Percentiles rank a stretch among this genome's conserved stretches.
phyloP scores from a whole-genome alignment of 108 stramenopile genomes.

The Craspedostauros australis region DNA sequence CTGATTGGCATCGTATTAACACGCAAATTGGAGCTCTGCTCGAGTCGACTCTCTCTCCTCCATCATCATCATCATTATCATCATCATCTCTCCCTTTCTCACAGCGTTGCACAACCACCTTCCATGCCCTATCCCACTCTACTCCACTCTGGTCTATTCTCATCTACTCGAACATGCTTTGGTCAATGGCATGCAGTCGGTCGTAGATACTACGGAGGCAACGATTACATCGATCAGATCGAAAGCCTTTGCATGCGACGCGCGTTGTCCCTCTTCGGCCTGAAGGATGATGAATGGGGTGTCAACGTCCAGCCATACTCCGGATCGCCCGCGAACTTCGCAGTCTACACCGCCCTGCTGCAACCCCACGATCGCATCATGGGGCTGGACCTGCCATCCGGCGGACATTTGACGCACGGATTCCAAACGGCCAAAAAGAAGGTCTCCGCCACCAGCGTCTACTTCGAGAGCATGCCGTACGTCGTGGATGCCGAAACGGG shows the following conservation, averaged over 20 bases:
- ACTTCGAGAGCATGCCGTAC: constrained; percentile 99
- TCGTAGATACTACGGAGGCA: constrained; percentile 98
- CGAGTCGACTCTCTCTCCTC: too few relatives aligned
- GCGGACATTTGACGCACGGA: constrained; percentile 98
- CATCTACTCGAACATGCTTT: neutral
- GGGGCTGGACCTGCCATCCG: constrained; percentile 98
- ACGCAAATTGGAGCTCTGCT: too few relatives aligned
- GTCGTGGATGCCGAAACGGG: constrained; percentile 92
- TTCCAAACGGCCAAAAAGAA: constrained; percentile 96
- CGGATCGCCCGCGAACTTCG: constrained; percentile 99
- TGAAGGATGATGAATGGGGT: constrained; percentile 90
- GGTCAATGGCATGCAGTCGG: constrained; percentile 50
- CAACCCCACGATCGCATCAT: constrained; percentile 99
- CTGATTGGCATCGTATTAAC: neutral
- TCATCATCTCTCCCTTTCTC: constrained; percentile 1
- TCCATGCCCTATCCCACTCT: too few relatives aligned
- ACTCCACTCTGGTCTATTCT: neutral
- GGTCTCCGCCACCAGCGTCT: constrained; percentile 97
- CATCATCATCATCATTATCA: too few relatives aligned
- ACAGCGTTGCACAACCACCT: neutral
- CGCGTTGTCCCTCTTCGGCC: constrained; percentile 84
- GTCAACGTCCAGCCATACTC: constrained; percentile 97
- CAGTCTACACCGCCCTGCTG: constrained; percentile 94
- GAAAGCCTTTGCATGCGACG: constrained; percentile 92
- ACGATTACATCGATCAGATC: constrained; percentile 91